Evolutionary conservation across 2,329 filamentous ascomycete species (phyloP).

Genomic region (Diaporthe nobilis): DNA sequence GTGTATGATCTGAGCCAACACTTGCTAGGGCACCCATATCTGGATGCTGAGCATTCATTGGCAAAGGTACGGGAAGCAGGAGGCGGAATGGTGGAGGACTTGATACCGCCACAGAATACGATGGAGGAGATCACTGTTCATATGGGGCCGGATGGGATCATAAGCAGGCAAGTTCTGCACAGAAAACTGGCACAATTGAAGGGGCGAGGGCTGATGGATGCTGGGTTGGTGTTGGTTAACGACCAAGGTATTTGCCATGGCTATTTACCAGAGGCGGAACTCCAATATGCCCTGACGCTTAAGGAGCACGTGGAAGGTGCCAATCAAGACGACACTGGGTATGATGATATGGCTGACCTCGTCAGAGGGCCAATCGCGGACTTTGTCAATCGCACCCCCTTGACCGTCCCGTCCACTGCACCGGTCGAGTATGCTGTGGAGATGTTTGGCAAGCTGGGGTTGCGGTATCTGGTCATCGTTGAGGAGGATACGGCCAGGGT

Average conservation of each 20-base stretch:
- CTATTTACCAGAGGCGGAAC: constrained; percentile 67
- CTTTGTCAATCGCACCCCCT: constrained; percentile 68
- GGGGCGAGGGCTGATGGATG: constrained; percentile 67
- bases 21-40: constrained; percentile 70
- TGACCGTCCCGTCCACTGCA: constrained; percentile 64
- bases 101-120: constrained; percentile 66
- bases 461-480: constrained; percentile 66
- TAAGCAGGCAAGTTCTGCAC: constrained; percentile 56
- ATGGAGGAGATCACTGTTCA: constrained; percentile 69
- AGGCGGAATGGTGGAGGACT: constrained; percentile 55
- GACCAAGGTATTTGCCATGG: constrained; percentile 63
- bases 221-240: constrained; percentile 69
- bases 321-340: constrained; percentile 44
- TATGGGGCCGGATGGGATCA: constrained; percentile 59
- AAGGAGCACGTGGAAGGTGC: neutral
- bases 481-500: constrained; percentile 65
- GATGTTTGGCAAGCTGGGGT: constrained; percentile 70
- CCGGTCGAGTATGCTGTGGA: constrained; percentile 72
- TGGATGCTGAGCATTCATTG: constrained; percentile 66
- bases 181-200: constrained; percentile 63
- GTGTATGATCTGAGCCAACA: constrained; percentile 74
- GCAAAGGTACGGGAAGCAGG: constrained; percentile 46
- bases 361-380: constrained; percentile 53
- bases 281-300: constrained; percentile 63
- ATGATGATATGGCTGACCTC: constrained; percentile 50